Percentiles rank a stretch among this genome's conserved stretches.
phyloP scores from a whole-genome alignment of 768 basidiomycete genomes.

The Hirschioporus abietinus region DNA sequence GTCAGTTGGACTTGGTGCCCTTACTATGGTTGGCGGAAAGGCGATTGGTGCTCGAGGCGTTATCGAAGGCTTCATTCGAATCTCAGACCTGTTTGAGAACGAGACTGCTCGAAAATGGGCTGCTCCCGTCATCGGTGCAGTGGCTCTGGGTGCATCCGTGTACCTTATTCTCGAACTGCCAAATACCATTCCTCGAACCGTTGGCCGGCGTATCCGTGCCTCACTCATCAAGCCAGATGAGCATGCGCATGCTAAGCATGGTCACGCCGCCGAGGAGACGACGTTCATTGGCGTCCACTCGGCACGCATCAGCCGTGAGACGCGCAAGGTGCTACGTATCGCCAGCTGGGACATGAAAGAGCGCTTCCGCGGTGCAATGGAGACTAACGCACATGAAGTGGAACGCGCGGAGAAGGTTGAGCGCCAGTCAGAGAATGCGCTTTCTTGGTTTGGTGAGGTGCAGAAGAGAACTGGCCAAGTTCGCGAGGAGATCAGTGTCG shows the following conservation, averaged over 20 bases:
- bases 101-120: constrained; percentile 82
- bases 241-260: constrained; percentile 24
- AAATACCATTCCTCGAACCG: constrained; percentile 77
- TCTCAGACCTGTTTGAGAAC: constrained; percentile 76
- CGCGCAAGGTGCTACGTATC: constrained; percentile 86
- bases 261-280: constrained; percentile 34
- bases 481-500: constrained; percentile 19
- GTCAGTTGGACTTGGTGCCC: constrained; percentile 75
- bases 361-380: constrained; percentile 74
- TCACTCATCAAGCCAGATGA: constrained; percentile 48
- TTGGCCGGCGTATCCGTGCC: constrained; percentile 77
- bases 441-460: constrained; percentile 61
- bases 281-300: constrained; percentile 65
- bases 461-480: constrained; percentile 39
- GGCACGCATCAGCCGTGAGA: constrained; percentile 72
- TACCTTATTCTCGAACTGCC: constrained; percentile 90
- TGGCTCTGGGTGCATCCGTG: constrained; percentile 63
- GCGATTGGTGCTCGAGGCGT: constrained; percentile 69
- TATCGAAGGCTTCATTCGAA: constrained; percentile 70
- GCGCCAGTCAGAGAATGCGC: constrained; percentile 61
- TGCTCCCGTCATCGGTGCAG: constrained; percentile 77
- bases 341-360: constrained; percentile 89
- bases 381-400: constrained; percentile 75
- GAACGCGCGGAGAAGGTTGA: constrained; percentile 70
- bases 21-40: constrained; percentile 87